Conservation (phyloP, 2,329 filamentous ascomycete species). For the Penicillium sp. region DNA sequence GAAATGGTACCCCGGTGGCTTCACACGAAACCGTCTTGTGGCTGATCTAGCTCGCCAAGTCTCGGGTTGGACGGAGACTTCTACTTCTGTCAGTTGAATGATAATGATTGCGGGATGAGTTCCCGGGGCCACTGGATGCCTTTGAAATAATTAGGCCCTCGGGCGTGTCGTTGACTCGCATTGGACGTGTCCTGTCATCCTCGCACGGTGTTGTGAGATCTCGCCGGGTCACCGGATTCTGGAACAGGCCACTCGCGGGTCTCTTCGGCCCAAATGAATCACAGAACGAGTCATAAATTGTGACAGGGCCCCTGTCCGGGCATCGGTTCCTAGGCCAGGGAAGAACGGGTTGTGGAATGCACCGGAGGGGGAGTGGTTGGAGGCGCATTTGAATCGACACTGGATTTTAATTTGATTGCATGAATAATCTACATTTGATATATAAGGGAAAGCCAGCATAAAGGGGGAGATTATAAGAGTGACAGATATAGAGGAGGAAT, state of each 20-base stretch:
- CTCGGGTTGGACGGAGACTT: slow-evolving; percentile 17
- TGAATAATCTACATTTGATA: slow-evolving; percentile 1
- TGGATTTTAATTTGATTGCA: neutral
- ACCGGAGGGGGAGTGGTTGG: slow-evolving; percentile 13
- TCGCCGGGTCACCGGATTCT: slow-evolving; percentile 23
- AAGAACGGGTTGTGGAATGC: slow-evolving; percentile 19
- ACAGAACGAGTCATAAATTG: slow-evolving; percentile 14
- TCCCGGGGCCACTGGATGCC: slow-evolving; percentile 11
- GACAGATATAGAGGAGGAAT: neutral
- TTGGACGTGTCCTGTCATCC: slow-evolving; percentile 15
- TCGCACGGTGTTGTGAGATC: slow-evolving; percentile 21
- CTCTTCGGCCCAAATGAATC: slow-evolving; percentile 20
- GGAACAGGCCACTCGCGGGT: slow-evolving; percentile 22
- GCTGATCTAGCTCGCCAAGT: slow-evolving; percentile 19
- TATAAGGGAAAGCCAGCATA: neutral
- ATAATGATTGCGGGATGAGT: slow-evolving; percentile 12
- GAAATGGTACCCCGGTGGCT: slow-evolving; percentile 13
- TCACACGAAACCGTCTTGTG: slow-evolving; percentile 14
- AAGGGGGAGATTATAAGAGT: no score
- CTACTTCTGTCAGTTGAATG: slow-evolving; percentile 8
- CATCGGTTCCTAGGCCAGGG: slow-evolving; percentile 16
- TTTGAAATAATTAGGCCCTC: slow-evolving; percentile 12
- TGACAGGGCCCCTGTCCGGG: slow-evolving; percentile 14
- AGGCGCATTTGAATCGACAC: slow-evolving; percentile 8
- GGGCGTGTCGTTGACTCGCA: slow-evolving; percentile 8